Conservation (phyloP, 805 yeast species). For the Clavispora vitiphila region DNA sequence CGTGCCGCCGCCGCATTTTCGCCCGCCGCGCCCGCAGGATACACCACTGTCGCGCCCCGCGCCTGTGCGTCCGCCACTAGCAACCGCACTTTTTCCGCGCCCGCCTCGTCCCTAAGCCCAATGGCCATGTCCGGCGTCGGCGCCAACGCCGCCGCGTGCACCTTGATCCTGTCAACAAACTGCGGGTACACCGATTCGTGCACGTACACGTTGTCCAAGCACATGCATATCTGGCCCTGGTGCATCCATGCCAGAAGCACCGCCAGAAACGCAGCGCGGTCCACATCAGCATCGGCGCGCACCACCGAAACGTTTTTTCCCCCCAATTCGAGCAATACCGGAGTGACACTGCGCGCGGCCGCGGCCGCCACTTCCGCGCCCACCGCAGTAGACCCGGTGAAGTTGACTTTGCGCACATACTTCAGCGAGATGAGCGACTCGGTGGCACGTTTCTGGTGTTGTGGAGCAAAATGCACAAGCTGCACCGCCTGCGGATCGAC, state of each 20-base stretch:
- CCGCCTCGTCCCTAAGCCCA: slow-evolving; percentile 26
- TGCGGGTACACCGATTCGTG: slow-evolving; percentile 31
- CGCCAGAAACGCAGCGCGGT: slow-evolving; percentile 22
- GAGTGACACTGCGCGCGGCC: slow-evolving; percentile 37
- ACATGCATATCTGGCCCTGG: slow-evolving; percentile 47
- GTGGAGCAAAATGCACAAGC: slow-evolving; percentile 26
- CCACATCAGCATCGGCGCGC: slow-evolving; percentile 28
- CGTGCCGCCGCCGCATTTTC: background rate
- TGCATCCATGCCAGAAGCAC: slow-evolving; percentile 37
- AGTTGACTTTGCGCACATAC: slow-evolving; percentile 33
- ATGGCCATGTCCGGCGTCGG: slow-evolving; percentile 17
- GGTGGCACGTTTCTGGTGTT: slow-evolving; percentile 21
- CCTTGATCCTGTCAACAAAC: slow-evolving; percentile 16
- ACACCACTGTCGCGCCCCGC: slow-evolving; percentile 32
- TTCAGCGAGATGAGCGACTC: slow-evolving; percentile 22
- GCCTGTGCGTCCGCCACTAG: slow-evolving; percentile 33
- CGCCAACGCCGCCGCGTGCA: slow-evolving; percentile 11
- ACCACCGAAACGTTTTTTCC: slow-evolving; percentile 40
- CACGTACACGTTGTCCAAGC: slow-evolving; percentile 35
- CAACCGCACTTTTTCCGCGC: slow-evolving; percentile 16
- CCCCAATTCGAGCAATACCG: slow-evolving; percentile 40
- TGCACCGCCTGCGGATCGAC: slow-evolving; percentile 32
- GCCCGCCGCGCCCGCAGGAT: slow-evolving; percentile 1
- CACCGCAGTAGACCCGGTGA: slow-evolving; percentile 42
- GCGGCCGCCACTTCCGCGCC: slow-evolving; percentile 32